A percentile compares a stretch with the other conserved stretches of the same genome.
Conservation (phyloP, 495 filamentous ascomycete genomes). For the Symbiotaphrina buchneri region DNA sequence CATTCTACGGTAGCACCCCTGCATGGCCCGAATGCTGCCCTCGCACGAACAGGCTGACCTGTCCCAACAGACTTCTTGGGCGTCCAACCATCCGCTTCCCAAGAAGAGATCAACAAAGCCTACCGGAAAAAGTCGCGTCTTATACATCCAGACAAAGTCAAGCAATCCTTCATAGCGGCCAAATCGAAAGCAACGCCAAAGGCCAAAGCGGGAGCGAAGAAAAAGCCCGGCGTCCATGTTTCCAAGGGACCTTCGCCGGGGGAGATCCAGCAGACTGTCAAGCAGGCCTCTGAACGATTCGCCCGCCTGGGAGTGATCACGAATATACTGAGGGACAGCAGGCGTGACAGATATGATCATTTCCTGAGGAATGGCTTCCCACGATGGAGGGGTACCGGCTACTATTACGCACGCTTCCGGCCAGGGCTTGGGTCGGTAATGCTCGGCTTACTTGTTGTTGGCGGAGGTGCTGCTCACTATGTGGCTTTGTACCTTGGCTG, state of each 20-base stretch:
- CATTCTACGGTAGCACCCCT: slow-evolving; percentile 51
- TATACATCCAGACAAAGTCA: slow-evolving; percentile 90
- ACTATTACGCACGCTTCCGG: slow-evolving; percentile 87
- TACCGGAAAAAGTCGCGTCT: slow-evolving; percentile 66
- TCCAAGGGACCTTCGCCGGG: slow-evolving; percentile 43
- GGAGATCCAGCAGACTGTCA: slow-evolving; percentile 53
- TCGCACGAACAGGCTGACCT: background rate
- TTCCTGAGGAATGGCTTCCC: slow-evolving; percentile 92
- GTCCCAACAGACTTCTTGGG: slow-evolving; percentile 47
- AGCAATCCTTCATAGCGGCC: slow-evolving; percentile 55
- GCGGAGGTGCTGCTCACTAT: slow-evolving; percentile 73
- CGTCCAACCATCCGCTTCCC: slow-evolving; percentile 43
- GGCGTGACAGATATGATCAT: slow-evolving; percentile 78
- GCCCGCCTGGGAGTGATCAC: slow-evolving; percentile 62
- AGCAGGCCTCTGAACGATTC: slow-evolving; percentile 58
- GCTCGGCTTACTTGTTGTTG: slow-evolving; percentile 59
- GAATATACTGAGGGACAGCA: slow-evolving; percentile 59
- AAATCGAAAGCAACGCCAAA: slow-evolving; percentile 34
- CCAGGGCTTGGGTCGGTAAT: slow-evolving; percentile 75
- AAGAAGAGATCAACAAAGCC: slow-evolving; percentile 82
- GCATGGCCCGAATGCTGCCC: background rate
- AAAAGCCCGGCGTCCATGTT: slow-evolving; percentile 40
- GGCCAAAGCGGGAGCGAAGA: slow-evolving; percentile 25
- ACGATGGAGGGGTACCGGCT: slow-evolving; percentile 87
- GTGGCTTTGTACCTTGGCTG: slow-evolving; percentile 59